Conservation (phyloP, 2,329 filamentous ascomycete species). For the Ampelomyces quisqualis region DNA sequence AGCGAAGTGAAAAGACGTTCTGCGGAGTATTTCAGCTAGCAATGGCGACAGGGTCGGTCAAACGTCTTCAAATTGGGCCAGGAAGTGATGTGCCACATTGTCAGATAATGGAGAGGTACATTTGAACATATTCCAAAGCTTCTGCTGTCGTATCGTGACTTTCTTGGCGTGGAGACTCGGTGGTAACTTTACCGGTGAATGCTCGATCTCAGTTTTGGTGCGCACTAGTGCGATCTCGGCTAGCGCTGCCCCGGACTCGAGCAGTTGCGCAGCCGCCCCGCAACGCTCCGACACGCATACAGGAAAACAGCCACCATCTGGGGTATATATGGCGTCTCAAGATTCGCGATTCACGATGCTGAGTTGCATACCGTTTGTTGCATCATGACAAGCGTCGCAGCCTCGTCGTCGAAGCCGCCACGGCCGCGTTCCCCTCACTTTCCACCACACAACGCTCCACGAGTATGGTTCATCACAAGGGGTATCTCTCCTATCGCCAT, state of each 20-base stretch:
- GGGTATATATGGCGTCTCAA: slow-evolving; percentile 1
- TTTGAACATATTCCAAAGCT: too few relatives aligned
- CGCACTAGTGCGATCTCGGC: slow-evolving; percentile 14
- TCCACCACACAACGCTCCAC: slow-evolving; percentile 65
- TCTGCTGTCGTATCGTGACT: slow-evolving; percentile 1
- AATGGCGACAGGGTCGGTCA: too few relatives aligned
- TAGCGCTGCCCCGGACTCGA: slow-evolving; percentile 16
- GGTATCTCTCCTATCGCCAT: slow-evolving; percentile 83
- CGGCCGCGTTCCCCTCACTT: slow-evolving; percentile 53
- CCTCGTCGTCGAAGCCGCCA: slow-evolving; percentile 31
- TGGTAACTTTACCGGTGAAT: slow-evolving; percentile 11
- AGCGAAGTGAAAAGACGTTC: too few relatives aligned
- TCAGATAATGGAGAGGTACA: too few relatives aligned
- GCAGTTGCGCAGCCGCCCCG: slow-evolving; percentile 16
- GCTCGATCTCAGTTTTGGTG: slow-evolving; percentile 15
- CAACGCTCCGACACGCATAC: slow-evolving; percentile 8
- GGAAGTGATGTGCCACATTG: too few relatives aligned
- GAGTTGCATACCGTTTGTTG: not conserved
- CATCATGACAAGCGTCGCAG: slow-evolving; percentile 17
- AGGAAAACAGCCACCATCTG: not conserved
- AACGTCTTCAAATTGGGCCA: too few relatives aligned
- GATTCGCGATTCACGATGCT: not conserved
- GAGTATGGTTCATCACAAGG: slow-evolving; percentile 90
- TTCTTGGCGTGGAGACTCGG: slow-evolving; percentile 7
- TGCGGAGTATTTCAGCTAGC: too few relatives aligned